Base-by-base conservation (phyloP, 2,329 filamentous ascomycete genomes). In the Parafenestella ontariensis region DNA sequence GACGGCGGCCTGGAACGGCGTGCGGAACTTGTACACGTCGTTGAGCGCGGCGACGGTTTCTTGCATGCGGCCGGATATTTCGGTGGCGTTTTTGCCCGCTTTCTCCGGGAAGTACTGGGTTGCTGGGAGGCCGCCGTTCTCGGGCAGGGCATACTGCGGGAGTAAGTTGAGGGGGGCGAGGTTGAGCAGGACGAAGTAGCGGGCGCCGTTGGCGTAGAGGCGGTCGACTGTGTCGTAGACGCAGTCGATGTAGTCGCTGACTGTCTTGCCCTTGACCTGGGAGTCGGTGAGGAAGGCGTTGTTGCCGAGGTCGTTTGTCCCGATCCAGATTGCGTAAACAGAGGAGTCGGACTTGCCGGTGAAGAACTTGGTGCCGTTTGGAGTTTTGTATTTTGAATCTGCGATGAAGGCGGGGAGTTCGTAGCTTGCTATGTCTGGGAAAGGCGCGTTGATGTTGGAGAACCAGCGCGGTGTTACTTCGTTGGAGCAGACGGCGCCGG, bases 311-410 rank as follows among this genome's bases (percentile, higher is more conserved):
- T 95, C 90, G 69, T 94, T 94, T 21, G 89, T 92, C 3, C 90
- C 90, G 64, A 93, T 92, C 89, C 89, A 93, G 46, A 93, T 83
- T 1, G 86, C 82, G 66, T 92, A 93, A 2, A 91, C 86, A 0
- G 89, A 91, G 58, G 87, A 86, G 26, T 83, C 75, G 1, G 81
- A 64, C 2, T 78, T 80, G 41, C 78, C 76, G 29, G 73, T 68
- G 52, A 83, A 73, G 53, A 84, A 74, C 5, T 74, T 73, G 1
- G 69, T 76, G 48, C 77, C 77, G 49, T 77, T 75, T 1, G 71
- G 56, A 13, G 59, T 52, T 29, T 20, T 41, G 49, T 68, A 70
- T 11, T 67, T 72, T 59, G 61, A 75, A 67, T 82, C 80, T 8
- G 78, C 76, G 31, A 80, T 62, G 68, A 79, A 82, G 24, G 80